Evolutionary conservation across 164 flowering plant species (phyloP).

Genomic region (Amborella trichopoda): DNA sequence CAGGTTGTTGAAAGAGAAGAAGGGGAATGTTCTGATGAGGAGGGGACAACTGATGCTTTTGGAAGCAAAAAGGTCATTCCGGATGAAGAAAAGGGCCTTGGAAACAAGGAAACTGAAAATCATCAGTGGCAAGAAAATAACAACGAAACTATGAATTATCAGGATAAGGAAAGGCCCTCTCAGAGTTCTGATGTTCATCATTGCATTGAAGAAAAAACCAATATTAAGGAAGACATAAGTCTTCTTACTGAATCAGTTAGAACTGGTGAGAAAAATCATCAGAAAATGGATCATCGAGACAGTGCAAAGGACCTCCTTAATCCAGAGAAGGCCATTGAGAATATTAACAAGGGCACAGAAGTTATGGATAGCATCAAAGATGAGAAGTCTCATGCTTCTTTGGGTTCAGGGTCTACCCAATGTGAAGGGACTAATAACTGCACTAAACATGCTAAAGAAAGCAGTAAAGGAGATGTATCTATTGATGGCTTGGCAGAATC

Average conservation of each 20-base stretch:
- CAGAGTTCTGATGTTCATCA: no score
- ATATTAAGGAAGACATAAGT: no score
- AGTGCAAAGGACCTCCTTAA: constrained; percentile 7
- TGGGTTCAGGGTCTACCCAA: constrained; percentile 15
- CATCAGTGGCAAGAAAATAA: constrained; percentile 14
- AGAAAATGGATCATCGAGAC: no score
- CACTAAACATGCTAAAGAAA: constrained; percentile 15
- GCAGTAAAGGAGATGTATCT: constrained; percentile 14
- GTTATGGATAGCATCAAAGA: neutral
- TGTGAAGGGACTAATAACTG: constrained; percentile 19
- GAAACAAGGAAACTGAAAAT: constrained; percentile 10
- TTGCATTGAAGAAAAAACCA: no score
- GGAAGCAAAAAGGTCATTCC: constrained; percentile 1
- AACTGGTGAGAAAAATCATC: no score
- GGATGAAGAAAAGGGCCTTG: constrained; percentile 10
- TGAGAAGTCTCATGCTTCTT: constrained; percentile 11
- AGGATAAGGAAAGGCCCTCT: no score
- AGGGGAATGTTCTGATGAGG: constrained; percentile 77
- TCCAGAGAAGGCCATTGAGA: constrained; percentile 3
- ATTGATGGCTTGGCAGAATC: constrained; percentile 27
- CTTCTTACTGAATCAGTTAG: no score
- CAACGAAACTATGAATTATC: constrained; percentile 10
- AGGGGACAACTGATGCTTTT: constrained; percentile 20
- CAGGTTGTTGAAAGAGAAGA: constrained; percentile 54
- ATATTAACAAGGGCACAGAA: constrained; percentile 3